A percentile compares a stretch with the other conserved stretches of the same genome.
Evolutionary conservation across 352 stramenopile species (phyloP).

Genomic region (Globisporangium cederbergense): DNA sequence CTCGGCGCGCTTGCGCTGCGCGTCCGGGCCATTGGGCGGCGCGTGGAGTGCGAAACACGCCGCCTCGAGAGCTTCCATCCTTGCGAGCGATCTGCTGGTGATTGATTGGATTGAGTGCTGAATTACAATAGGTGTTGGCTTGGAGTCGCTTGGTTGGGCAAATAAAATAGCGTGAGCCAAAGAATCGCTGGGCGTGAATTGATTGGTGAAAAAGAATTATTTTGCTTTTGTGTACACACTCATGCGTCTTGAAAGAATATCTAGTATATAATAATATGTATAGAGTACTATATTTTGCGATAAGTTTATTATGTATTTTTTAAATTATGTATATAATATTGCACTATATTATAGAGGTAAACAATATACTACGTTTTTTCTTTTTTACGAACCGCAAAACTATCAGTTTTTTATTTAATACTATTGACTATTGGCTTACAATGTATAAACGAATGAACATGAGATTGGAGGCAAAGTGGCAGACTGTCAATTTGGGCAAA

Average conservation of each 20-base stretch:
- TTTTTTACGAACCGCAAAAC: too few species aligned
- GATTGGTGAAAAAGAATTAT: not conserved
- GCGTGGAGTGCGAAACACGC: conserved; percentile 70
- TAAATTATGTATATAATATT: too few species aligned
- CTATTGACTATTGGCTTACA: too few species aligned
- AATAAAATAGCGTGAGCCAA: not conserved
- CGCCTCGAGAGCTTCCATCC: conserved; percentile 60
- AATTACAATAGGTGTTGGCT: not conserved
- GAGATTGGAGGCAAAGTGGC: too few species aligned
- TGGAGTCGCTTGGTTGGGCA: not conserved
- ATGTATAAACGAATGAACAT: too few species aligned
- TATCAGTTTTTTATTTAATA: too few species aligned
- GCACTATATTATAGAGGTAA: too few species aligned
- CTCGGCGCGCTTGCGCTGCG: conserved; percentile 49
- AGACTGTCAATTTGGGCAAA: not conserved
- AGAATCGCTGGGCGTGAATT: not conserved
- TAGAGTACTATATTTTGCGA: too few species aligned
- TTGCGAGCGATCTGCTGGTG: not conserved
- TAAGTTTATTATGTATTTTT: too few species aligned
- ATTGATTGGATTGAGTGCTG: conserved; percentile 2
- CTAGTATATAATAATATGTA: too few species aligned
- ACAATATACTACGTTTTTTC: too few species aligned
- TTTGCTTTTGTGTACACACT: not conserved
- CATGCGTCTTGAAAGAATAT: too few species aligned
- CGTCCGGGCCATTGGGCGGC: conserved; percentile 44